Evolutionary conservation across 2,329 filamentous ascomycete genomes (phyloP).

Genomic region (Colletotrichum liriopes): DNA sequence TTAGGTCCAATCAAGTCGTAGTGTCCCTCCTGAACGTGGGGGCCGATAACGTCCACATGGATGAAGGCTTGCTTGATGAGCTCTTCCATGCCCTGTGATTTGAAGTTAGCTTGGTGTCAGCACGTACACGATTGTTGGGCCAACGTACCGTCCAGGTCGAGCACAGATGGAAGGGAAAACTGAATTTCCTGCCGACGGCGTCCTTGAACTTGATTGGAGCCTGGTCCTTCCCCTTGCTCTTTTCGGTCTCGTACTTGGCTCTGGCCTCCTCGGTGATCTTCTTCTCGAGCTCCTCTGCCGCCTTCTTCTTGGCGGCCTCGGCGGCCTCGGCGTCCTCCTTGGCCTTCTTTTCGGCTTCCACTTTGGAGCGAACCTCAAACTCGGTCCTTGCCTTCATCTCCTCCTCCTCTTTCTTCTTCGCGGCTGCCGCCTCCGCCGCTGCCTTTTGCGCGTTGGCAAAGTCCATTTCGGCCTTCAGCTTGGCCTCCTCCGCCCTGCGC

Average conservation of each 20-base stretch:
- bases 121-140: background rate
- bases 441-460: constrained; percentile 59
- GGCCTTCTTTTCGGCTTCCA: constrained; percentile 53
- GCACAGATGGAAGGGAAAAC: constrained; percentile 90
- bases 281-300: constrained; percentile 67
- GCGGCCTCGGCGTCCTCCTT: constrained; percentile 48
- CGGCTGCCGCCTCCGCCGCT: constrained; percentile 51
- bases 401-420: constrained; percentile 51
- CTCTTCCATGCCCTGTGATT: constrained; percentile 84
- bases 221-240: constrained; percentile 69
- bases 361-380: constrained; percentile 43
- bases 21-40: constrained; percentile 82
- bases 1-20: constrained; percentile 86
- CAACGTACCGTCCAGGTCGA: constrained; percentile 83
- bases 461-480: constrained; percentile 56
- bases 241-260: constrained; percentile 63
- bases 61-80: constrained; percentile 88
- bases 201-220: constrained; percentile 92
- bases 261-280: constrained; percentile 71
- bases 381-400: constrained; percentile 57
- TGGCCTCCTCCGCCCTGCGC: constrained; percentile 49
- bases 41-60: constrained; percentile 83
- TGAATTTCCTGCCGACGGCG: constrained; percentile 91
- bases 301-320: constrained; percentile 64
- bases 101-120: constrained; percentile 45